phyloP scores from a whole-genome alignment of 1,284 basidiomycete species.

The Cutaneotrichosporon dermatis region DNA sequence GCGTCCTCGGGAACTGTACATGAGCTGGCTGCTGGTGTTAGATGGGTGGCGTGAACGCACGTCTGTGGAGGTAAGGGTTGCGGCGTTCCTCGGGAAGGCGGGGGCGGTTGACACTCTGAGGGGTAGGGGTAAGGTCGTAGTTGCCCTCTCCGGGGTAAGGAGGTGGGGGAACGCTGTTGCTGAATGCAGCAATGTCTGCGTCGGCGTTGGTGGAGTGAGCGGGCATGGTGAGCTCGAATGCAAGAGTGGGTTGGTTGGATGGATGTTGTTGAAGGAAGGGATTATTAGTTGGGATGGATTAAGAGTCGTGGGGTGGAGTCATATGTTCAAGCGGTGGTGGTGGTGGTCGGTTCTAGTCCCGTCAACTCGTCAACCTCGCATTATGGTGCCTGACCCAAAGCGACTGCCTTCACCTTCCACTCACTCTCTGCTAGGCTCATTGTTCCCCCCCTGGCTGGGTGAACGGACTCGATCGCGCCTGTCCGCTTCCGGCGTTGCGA shows the following conservation, averaged over 20 bases:
- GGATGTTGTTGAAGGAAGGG: not conserved
- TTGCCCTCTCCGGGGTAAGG: conserved; percentile 30
- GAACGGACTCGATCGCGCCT: too few relatives aligned
- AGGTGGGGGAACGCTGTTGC: conserved; percentile 31
- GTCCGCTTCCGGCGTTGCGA: not conserved
- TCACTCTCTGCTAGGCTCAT: too few relatives aligned
- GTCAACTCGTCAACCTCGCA: too few relatives aligned
- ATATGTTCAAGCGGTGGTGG: too few relatives aligned
- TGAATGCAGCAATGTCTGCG: conserved; percentile 18
- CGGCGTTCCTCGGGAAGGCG: conserved; percentile 36
- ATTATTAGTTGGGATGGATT: too few relatives aligned
- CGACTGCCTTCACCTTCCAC: too few relatives aligned
- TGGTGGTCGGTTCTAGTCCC: too few relatives aligned
- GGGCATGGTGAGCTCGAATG: conserved; percentile 6
- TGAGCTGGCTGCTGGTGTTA: too few relatives aligned
- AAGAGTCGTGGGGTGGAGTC: too few relatives aligned
- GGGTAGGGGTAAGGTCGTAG: conserved; percentile 35
- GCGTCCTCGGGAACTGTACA: conserved; percentile 34
- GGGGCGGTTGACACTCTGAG: conserved; percentile 40
- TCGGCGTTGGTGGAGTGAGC: conserved; percentile 8
- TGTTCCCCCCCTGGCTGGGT: too few relatives aligned
- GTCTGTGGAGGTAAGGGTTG: conserved; percentile 30
- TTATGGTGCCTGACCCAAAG: too few relatives aligned
- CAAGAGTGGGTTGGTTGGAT: not conserved
- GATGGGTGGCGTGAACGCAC: too few relatives aligned